These are phyloP conservation scores for Clitopilus passeckerianus DNA, from an alignment of 768 basidiomycete species.

Conservation along the genomic window DNA sequence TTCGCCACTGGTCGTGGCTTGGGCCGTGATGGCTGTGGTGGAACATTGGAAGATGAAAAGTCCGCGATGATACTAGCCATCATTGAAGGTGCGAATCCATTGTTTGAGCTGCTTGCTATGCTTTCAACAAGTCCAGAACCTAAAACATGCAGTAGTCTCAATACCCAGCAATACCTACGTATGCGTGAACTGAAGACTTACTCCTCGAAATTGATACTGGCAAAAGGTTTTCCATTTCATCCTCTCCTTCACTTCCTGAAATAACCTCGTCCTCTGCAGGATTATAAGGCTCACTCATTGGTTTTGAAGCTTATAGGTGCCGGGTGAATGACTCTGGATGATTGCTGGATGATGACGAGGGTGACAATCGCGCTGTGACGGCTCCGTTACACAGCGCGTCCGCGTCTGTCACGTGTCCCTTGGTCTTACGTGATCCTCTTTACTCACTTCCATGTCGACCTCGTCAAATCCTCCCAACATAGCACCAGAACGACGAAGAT, in stretches of 20 bases:
- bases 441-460: slow-evolving; percentile 9
- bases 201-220: neutral
- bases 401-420: neutral
- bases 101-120: neutral
- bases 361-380: slow-evolving; percentile 7
- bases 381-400: slow-evolving; percentile 13
- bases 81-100: neutral
- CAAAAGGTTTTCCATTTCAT: neutral
- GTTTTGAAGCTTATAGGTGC: neutral
- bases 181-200: neutral
- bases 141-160: neutral
- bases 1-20: slow-evolving; percentile 21
- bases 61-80: neutral
- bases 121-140: neutral
- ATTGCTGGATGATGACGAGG: neutral
- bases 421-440: neutral
- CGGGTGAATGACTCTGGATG: neutral
- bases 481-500: slow-evolving; percentile 17
- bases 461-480: slow-evolving; percentile 4
- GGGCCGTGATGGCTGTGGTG: slow-evolving; percentile 19
- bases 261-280: slow-evolving; percentile 35
- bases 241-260: slow-evolving; percentile 43
- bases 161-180: no score
- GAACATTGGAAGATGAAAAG: slow-evolving; percentile 4
- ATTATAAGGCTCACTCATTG: slow-evolving; percentile 10